Conservation (phyloP, 768 basidiomycete species). For the Tubosaeta sp. region DNA sequence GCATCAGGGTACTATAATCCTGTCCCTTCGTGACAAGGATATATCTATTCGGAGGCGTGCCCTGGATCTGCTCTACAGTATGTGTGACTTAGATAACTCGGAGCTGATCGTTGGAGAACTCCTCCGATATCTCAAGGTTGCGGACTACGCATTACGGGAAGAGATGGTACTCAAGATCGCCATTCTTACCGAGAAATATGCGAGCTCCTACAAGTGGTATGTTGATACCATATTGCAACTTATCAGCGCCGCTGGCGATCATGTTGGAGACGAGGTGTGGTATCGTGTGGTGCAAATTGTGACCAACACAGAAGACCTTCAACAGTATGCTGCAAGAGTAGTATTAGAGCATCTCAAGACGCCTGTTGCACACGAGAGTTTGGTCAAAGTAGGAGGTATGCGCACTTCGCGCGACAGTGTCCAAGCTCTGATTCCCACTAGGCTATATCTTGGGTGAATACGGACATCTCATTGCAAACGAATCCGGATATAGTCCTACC, state of each 20-base stretch:
- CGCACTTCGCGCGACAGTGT: background rate
- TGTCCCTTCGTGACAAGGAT: conserved; percentile 93
- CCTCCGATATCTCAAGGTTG: conserved; percentile 88
- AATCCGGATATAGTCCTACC: conserved; percentile 85
- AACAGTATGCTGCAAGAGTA: conserved; percentile 92
- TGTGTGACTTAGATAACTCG: conserved; percentile 98
- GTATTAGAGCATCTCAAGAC: conserved; percentile 85
- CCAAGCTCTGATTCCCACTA: conserved; percentile 29
- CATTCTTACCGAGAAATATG: conserved; percentile 98
- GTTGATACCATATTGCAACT: conserved; percentile 96
- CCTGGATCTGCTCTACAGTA: conserved; percentile 94
- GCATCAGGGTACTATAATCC: conserved; percentile 93
- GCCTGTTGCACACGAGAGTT: conserved; percentile 83
- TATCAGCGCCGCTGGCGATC: conserved; percentile 95
- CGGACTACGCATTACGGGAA: conserved; percentile 93
- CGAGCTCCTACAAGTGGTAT: conserved; percentile 97
- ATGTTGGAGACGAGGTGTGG: conserved; percentile 99
- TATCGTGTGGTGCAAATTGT: conserved; percentile 98
- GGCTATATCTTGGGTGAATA: conserved; percentile 98
- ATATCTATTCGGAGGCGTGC: conserved; percentile 94
- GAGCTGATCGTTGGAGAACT: conserved; percentile 95
- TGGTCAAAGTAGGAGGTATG: conserved; percentile 94
- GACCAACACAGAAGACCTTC: conserved; percentile 96
- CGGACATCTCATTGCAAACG: conserved; percentile 95
- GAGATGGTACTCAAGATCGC: conserved; percentile 99